Base-by-base conservation (phyloP, 148 eudicot species). In the Simmondsia chinensis region DNA sequence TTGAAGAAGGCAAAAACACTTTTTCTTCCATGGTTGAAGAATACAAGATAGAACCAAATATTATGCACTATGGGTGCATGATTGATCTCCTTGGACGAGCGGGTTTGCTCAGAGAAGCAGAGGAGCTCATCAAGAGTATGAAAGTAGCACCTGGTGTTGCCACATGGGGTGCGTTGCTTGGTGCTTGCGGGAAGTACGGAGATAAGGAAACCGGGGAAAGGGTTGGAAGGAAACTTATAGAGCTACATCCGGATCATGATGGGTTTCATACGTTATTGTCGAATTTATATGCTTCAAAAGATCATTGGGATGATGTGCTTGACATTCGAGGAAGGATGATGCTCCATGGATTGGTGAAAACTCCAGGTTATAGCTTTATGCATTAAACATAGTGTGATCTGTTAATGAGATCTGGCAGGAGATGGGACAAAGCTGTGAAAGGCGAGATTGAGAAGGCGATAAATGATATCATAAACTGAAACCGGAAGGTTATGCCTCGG, bases 11-110 rank as follows among this genome's bases (percentile, higher is more conserved):
- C 4, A 62, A 55, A 9, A 7, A 18, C 18, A 50, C 68, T 43
- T 80, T 79, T 43, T 39, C 74, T 28, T 60, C 59, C 32, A 80
- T 83, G 88, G 54, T 43, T 14, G 43, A 57, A 41, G 33, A 24
- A 36, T 64, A 80, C 59, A 61, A 56, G 6, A 66, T 80, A 46
- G 72, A 71, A 31, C 88, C 82, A 3, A 80, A 74, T 56, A 60
- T 76, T 35, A 74, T 69, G 59, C 84, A 83, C 44, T 83, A 80
- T 41, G 94, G 94, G 22, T 79, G 87, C 68, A 70, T 83, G 77
- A 87, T 84, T 44, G 94, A 84, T 62, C 82, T 84, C 18, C 79
- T 76, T 39, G 88, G 79, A 37, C 76, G 84, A 1, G 70, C 76
- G 8, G 83, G 94, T 44, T 49, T 76, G 57, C 75, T 83, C 8